phyloP scores from a whole-genome alignment of 148 eudicot genomes.

The Polygonum aviculare region DNA sequence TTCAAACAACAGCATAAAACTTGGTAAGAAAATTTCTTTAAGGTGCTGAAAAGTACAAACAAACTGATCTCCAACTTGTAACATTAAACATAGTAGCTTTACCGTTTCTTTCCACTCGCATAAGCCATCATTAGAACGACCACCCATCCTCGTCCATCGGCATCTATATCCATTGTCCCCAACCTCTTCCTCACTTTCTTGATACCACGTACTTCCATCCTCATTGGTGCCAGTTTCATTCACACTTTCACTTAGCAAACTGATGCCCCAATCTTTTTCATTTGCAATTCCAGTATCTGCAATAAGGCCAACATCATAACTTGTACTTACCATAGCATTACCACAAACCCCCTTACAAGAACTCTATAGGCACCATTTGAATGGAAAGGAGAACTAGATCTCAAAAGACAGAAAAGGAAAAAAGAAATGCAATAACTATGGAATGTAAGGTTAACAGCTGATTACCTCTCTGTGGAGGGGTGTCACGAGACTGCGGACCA shows the following conservation, averaged over 20 bases:
- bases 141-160: constrained; percentile 98
- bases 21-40: neutral
- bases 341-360: neutral
- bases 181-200: constrained; percentile 80
- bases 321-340: neutral
- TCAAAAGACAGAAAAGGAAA: neutral
- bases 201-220: constrained; percentile 93
- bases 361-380: neutral
- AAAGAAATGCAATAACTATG: neutral
- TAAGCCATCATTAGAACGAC: constrained; percentile 66
- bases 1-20: neutral
- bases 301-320: neutral
- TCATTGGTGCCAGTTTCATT: constrained; percentile 78
- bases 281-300: constrained; percentile 97
- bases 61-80: neutral
- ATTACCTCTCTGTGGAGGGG: constrained; percentile 95
- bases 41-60: neutral
- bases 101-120: constrained; percentile 99
- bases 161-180: constrained; percentile 92
- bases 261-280: constrained; percentile 97
- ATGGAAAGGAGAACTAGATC: neutral
- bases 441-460: neutral
- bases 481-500: constrained; percentile 93
- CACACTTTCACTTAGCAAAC: constrained; percentile 54
- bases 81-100: constrained; percentile 13